Percentiles rank a stretch among this genome's conserved stretches.
phyloP scores from a whole-genome alignment of 2,329 filamentous ascomycete species.

The Fusarium pseudonygamai region DNA sequence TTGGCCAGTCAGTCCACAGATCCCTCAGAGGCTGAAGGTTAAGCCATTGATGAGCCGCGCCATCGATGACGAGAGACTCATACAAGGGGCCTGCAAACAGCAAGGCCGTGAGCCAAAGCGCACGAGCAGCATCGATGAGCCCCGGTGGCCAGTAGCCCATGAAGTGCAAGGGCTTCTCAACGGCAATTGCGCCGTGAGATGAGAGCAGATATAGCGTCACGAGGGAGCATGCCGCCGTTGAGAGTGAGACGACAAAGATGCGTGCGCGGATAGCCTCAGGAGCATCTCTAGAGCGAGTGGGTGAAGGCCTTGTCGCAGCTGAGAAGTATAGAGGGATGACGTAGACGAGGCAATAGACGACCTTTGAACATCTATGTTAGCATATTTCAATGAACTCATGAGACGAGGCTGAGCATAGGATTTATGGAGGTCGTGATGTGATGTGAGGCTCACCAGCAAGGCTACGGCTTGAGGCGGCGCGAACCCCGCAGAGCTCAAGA shows the following conservation, averaged over 20 bases:
- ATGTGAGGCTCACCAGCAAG: constrained; percentile 37
- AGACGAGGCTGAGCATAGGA: background rate
- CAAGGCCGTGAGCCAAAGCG: constrained; percentile 76
- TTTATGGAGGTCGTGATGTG: background rate
- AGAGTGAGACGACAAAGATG: constrained; percentile 80
- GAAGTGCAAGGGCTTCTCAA: constrained; percentile 66
- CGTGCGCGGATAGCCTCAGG: constrained; percentile 89
- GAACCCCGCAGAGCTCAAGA: constrained; percentile 24
- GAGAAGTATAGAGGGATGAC: constrained; percentile 92
- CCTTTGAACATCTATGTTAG: constrained; percentile 48
- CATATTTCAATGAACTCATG: background rate
- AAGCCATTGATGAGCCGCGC: constrained; percentile 73
- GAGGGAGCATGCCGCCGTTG: constrained; percentile 74
- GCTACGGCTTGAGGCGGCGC: constrained; percentile 36
- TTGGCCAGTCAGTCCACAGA: constrained; percentile 77
- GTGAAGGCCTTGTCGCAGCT: constrained; percentile 79
- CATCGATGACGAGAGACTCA: constrained; percentile 78
- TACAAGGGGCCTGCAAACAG: constrained; percentile 89
- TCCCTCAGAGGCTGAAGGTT: constrained; percentile 63
- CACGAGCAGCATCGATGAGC: constrained; percentile 68
- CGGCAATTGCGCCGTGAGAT: constrained; percentile 55
- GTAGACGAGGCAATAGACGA: constrained; percentile 87
- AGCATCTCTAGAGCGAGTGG: constrained; percentile 82
- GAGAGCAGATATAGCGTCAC: constrained; percentile 73
- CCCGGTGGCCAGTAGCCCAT: constrained; percentile 86